phyloP scores from a whole-genome alignment of 2,329 filamentous ascomycete species.

The Orbilia brochopaga region DNA sequence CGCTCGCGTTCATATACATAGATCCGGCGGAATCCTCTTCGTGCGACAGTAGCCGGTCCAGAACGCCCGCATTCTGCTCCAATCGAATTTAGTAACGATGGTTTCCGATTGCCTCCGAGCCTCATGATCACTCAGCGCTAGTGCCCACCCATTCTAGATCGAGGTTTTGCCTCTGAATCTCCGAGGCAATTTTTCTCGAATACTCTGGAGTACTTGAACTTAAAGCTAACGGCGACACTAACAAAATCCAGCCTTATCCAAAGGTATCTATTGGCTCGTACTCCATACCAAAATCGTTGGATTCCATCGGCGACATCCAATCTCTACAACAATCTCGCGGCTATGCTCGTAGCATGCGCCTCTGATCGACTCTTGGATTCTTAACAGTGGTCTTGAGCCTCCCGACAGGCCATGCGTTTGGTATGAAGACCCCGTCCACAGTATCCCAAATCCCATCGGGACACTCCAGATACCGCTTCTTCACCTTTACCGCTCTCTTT shows the following conservation, averaged over 20 bases:
- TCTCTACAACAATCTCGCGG: no score
- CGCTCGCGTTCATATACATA: not conserved
- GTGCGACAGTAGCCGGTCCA: slow-evolving; percentile 4
- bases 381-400: slow-evolving; percentile 24
- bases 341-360: no score
- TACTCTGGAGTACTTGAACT: not conserved
- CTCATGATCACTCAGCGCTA: not conserved
- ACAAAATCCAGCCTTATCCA: not conserved
- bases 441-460: slow-evolving; percentile 42
- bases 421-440: slow-evolving; percentile 20
- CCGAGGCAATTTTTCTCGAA: not conserved
- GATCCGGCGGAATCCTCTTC: not conserved
- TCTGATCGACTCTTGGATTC: slow-evolving; percentile 7
- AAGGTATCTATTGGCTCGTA: not conserved
- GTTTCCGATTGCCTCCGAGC: slow-evolving; percentile 1
- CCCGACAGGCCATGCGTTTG: slow-evolving; percentile 33
- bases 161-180: not conserved
- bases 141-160: not conserved
- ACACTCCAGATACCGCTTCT: slow-evolving; percentile 31
- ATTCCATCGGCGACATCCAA: no score
- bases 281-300: no score
- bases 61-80: not conserved
- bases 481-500: slow-evolving; percentile 13
- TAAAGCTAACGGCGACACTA: not conserved
- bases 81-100: not conserved